Conservation (phyloP, 2,329 filamentous ascomycete species). For the Pestalotiopsis fici region DNA sequence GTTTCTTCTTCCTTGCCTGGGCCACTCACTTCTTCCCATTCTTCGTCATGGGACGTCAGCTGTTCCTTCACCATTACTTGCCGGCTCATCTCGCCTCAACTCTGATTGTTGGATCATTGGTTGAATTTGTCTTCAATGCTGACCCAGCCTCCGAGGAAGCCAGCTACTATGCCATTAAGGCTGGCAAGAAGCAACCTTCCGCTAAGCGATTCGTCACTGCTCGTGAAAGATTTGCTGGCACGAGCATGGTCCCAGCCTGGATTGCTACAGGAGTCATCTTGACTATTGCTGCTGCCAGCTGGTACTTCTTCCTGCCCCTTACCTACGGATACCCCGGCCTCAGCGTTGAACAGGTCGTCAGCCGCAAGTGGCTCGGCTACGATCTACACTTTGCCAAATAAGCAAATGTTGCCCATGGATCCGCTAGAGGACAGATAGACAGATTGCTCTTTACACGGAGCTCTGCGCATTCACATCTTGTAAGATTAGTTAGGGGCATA, state of each 20-base stretch:
- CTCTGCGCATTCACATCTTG: neutral
- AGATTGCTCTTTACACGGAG: neutral
- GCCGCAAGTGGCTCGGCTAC: slow-evolving; percentile 94
- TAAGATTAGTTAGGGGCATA: slow-evolving; percentile 1
- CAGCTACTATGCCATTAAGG: slow-evolving; percentile 41
- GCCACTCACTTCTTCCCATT: slow-evolving; percentile 97
- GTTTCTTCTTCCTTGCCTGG: slow-evolving; percentile 99
- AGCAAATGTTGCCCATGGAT: neutral
- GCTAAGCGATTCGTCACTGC: slow-evolving; percentile 70
- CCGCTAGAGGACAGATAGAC: neutral
- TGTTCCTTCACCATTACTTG: slow-evolving; percentile 97
- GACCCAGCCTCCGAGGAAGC: slow-evolving; percentile 68
- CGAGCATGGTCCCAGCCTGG: slow-evolving; percentile 80
- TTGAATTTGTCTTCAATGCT: slow-evolving; percentile 95
- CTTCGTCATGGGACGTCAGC: slow-evolving; percentile 95
- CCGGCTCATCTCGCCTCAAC: slow-evolving; percentile 90
- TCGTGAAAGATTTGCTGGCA: slow-evolving; percentile 75
- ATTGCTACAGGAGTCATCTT: slow-evolving; percentile 74
- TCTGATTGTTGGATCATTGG: slow-evolving; percentile 84
- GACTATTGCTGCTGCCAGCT: slow-evolving; percentile 69
- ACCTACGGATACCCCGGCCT: slow-evolving; percentile 95
- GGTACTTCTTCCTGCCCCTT: slow-evolving; percentile 91
- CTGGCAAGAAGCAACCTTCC: slow-evolving; percentile 45
- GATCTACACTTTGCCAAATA: slow-evolving; percentile 99
- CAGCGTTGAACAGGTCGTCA: slow-evolving; percentile 72